Conservation (phyloP, 768 basidiomycete species). For the Tulasnella sp. region DNA sequence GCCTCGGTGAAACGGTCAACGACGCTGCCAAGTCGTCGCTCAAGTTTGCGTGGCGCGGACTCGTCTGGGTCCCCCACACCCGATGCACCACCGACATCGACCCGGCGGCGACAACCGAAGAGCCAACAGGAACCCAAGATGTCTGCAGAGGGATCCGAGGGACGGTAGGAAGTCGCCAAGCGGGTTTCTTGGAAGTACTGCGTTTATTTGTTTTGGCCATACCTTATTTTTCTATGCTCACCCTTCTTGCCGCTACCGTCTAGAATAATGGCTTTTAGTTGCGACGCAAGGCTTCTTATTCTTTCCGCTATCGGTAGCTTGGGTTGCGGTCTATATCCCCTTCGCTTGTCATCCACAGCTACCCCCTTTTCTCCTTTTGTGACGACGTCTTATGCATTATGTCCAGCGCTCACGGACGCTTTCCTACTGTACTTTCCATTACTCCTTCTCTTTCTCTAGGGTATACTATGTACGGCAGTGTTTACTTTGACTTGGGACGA, state of each 20-base stretch:
- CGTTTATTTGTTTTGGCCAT: too few species aligned
- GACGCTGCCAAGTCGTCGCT: conserved; percentile 2
- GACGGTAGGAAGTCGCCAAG: neutral
- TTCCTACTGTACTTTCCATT: neutral
- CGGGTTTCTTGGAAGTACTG: neutral
- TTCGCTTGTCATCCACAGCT: too few species aligned
- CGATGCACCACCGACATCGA: neutral
- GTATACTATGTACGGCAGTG: conserved; percentile 7
- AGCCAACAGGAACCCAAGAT: conserved; percentile 1
- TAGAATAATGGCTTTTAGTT: neutral
- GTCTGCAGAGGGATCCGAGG: neutral
- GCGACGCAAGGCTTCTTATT: too few species aligned
- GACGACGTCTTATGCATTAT: neutral
- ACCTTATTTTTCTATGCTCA: neutral
- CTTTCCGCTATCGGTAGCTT: too few species aligned
- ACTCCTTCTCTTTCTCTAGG: conserved; percentile 5
- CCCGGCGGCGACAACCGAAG: neutral
- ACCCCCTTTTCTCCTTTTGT: neutral
- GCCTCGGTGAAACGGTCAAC: conserved; percentile 11
- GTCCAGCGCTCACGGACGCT: conserved; percentile 2
- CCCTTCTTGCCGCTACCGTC: neutral
- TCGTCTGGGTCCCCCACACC: neutral
- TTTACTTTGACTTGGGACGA: too few species aligned
- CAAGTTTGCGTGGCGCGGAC: neutral
- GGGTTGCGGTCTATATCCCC: too few species aligned